These are phyloP conservation scores for Biancaea sappan DNA, from an alignment of 306 rosid species.

Conservation along the genomic window DNA sequence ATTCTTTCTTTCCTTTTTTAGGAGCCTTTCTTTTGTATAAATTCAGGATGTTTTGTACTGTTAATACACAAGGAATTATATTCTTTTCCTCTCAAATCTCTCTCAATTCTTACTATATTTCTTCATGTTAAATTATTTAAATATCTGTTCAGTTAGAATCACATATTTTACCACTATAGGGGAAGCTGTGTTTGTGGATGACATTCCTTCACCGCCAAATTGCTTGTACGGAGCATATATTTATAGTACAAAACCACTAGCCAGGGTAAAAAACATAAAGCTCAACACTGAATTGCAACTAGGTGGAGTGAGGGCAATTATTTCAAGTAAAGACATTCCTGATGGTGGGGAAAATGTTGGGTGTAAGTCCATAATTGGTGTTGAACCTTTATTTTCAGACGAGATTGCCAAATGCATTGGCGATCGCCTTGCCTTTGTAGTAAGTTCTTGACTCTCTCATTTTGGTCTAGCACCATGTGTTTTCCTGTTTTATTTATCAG, in stretches of 20 bases:
- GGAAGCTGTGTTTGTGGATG: slow-evolving; percentile 90
- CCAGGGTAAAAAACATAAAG: slow-evolving; percentile 59
- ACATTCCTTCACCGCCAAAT: slow-evolving; percentile 84
- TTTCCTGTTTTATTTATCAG: slow-evolving; percentile 10
- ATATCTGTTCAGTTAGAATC: not conserved
- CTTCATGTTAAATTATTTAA: slow-evolving; percentile 7
- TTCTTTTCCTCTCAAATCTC: too few relatives aligned
- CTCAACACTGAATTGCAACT: slow-evolving; percentile 47
- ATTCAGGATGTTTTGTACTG: too few relatives aligned
- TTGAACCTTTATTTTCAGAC: slow-evolving; percentile 74
- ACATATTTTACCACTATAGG: slow-evolving; percentile 51
- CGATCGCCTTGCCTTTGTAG: slow-evolving; percentile 83
- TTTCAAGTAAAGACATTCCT: slow-evolving; percentile 82
- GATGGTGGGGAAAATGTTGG: slow-evolving; percentile 72
- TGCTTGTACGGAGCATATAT: slow-evolving; percentile 80
- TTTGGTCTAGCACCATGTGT: slow-evolving; percentile 22
- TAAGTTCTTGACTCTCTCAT: slow-evolving; percentile 40
- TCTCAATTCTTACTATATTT: too few relatives aligned
- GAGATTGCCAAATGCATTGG: slow-evolving; percentile 65
- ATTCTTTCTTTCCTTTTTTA: too few relatives aligned
- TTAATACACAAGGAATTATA: too few relatives aligned
- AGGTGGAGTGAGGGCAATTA: slow-evolving; percentile 59
- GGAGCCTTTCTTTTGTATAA: too few relatives aligned
- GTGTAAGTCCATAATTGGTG: slow-evolving; percentile 49
- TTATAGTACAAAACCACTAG: slow-evolving; percentile 75